Conservation (phyloP, 225 moss, liverwort and hornwort genomes). For the Antitrichia curtipendula region DNA sequence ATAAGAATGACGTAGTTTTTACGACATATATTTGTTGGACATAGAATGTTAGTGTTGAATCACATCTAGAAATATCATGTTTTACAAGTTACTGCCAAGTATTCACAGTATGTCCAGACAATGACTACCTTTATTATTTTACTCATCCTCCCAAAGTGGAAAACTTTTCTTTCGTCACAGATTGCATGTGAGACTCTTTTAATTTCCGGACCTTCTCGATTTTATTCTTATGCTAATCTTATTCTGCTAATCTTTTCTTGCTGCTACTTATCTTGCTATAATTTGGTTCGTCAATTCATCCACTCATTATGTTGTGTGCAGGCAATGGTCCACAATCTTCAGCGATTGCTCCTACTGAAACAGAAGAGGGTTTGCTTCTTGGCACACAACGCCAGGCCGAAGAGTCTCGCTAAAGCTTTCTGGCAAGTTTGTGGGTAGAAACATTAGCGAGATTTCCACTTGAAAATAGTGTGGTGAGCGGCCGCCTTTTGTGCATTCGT, state of each 20-base stretch:
- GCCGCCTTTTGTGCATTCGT: neutral
- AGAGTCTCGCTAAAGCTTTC: constrained; percentile 6
- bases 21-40: neutral
- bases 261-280: neutral
- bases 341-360: constrained; percentile 13
- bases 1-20: neutral
- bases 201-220: neutral
- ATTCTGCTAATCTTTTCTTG: neutral
- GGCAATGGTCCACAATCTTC: neutral
- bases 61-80: neutral
- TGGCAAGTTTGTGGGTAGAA: neutral
- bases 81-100: neutral
- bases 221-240: neutral
- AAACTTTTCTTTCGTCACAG: neutral
- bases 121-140: neutral
- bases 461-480: neutral
- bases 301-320: neutral
- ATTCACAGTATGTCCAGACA: neutral
- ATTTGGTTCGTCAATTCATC: neutral
- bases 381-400: constrained; percentile 28
- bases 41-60: neutral
- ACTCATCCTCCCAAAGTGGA: neutral
- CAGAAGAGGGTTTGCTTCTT: constrained; percentile 41
- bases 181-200: neutral
- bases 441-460: neutral